phyloP scores from a whole-genome alignment of 371 early-diverging fungal genomes.

The Mortierella polycephala region DNA sequence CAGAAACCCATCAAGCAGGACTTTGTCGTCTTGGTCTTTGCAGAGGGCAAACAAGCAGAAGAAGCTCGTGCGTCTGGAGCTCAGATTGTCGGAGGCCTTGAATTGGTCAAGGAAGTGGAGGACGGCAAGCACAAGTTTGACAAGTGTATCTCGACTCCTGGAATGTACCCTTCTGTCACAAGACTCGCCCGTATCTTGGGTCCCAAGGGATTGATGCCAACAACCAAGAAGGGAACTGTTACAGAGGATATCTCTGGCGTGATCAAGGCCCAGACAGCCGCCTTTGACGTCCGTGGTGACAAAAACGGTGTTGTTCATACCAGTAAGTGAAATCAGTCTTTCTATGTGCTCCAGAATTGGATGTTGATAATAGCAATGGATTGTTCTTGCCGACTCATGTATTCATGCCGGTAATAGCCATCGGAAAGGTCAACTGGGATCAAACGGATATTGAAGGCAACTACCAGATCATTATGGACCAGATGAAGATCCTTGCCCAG shows the following conservation, averaged over 20 bases:
- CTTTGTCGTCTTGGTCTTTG: slow-evolving; percentile 78
- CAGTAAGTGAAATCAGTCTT: slow-evolving; percentile 55
- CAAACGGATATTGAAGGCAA: slow-evolving; percentile 68
- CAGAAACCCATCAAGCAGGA: slow-evolving; percentile 75
- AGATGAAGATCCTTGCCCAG: slow-evolving; percentile 66
- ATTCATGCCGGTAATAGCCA: slow-evolving; percentile 41
- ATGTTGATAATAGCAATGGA: not conserved
- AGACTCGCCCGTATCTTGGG: slow-evolving; percentile 93
- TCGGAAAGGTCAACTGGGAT: slow-evolving; percentile 65
- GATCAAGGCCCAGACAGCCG: slow-evolving; percentile 70
- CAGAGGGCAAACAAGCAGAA: slow-evolving; percentile 83
- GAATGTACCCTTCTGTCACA: slow-evolving; percentile 88
- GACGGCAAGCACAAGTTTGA: slow-evolving; percentile 81
- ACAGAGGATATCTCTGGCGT: slow-evolving; percentile 74
- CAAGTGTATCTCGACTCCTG: slow-evolving; percentile 88
- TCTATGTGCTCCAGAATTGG: slow-evolving; percentile 3
- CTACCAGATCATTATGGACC: slow-evolving; percentile 65
- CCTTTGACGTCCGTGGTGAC: slow-evolving; percentile 84
- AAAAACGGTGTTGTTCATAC: slow-evolving; percentile 78
- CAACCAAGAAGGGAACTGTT: slow-evolving; percentile 90
- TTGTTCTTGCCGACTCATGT: no score
- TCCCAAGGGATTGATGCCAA: slow-evolving; percentile 97
- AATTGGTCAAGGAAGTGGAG: slow-evolving; percentile 80
- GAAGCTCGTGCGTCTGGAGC: slow-evolving; percentile 87
- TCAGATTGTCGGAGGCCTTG: slow-evolving; percentile 88